Percentiles rank a stretch among this genome's conserved stretches.
Evolutionary conservation across 106 monocot species (phyloP).

Genomic region (Dendrobium huoshanense): DNA sequence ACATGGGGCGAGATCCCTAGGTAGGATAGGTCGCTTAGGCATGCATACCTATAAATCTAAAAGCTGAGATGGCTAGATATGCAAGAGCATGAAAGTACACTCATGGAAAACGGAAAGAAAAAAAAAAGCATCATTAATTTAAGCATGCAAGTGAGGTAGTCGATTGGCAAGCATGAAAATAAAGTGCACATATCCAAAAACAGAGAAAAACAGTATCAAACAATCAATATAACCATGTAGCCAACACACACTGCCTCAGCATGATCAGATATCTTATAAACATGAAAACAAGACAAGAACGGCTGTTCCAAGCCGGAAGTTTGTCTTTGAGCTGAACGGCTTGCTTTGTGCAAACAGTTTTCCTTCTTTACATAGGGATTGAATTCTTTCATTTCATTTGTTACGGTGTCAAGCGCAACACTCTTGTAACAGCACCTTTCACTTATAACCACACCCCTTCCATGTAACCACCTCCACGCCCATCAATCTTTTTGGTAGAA

Average conservation of each 20-base stretch:
- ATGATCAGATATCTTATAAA: neutral
- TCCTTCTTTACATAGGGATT: neutral
- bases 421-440: neutral
- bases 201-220: neutral
- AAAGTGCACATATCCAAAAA: no score
- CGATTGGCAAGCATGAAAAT: no score
- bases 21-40: neutral
- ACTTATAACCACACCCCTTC: neutral
- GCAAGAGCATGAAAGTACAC: neutral
- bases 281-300: neutral
- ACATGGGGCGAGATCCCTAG: neutral
- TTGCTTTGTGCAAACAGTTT: neutral
- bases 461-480: neutral
- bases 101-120: neutral
- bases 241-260: neutral
- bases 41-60: neutral
- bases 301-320: neutral
- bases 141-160: neutral
- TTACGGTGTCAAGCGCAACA: neutral
- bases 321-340: neutral
- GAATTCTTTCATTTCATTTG: neutral
- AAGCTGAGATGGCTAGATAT: neutral
- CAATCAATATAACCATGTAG: neutral
- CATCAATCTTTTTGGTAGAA: neutral
- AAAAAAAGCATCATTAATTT: neutral